These are phyloP conservation scores for Nymphaea thermarum DNA, from an alignment of 164 flowering plant genomes.

Conservation along the genomic window DNA sequence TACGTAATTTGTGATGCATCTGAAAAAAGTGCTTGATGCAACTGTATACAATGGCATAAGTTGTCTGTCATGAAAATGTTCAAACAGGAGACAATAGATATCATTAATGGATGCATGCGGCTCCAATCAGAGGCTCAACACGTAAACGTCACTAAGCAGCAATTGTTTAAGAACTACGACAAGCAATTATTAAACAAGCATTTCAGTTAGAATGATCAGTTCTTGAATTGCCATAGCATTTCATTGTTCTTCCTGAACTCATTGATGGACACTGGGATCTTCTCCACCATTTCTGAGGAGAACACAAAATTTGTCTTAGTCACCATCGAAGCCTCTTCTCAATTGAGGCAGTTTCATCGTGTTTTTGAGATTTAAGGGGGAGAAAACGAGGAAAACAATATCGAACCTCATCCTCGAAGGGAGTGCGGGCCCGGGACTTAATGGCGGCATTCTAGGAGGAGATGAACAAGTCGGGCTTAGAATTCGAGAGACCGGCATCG, in stretches of 20 bases:
- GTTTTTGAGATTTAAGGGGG: neutral
- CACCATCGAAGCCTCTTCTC: neutral
- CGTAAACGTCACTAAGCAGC: too few species aligned
- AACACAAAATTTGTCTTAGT: neutral
- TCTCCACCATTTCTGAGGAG: neutral
- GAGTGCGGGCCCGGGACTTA: constrained; percentile 16
- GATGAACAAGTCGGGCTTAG: constrained; percentile 35
- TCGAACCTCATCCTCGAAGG: constrained; percentile 53
- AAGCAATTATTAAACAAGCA: neutral
- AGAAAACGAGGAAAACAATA: neutral
- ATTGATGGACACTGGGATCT: too few species aligned
- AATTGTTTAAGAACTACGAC: too few species aligned
- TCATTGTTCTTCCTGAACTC: neutral
- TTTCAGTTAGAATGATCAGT: constrained; percentile 1
- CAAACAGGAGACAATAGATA: too few species aligned
- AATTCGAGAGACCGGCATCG: constrained; percentile 4
- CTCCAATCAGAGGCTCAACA: too few species aligned
- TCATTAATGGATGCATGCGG: too few species aligned
- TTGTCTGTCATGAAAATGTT: too few species aligned
- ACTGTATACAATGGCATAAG: too few species aligned
- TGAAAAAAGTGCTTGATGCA: too few species aligned
- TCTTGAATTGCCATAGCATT: neutral
- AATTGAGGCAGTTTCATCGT: neutral
- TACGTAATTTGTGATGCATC: too few species aligned
- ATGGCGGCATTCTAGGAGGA: constrained; percentile 37